These are phyloP conservation scores for Termitomyces sp. DNA, from an alignment of 768 basidiomycete species.

Conservation along the genomic window DNA sequence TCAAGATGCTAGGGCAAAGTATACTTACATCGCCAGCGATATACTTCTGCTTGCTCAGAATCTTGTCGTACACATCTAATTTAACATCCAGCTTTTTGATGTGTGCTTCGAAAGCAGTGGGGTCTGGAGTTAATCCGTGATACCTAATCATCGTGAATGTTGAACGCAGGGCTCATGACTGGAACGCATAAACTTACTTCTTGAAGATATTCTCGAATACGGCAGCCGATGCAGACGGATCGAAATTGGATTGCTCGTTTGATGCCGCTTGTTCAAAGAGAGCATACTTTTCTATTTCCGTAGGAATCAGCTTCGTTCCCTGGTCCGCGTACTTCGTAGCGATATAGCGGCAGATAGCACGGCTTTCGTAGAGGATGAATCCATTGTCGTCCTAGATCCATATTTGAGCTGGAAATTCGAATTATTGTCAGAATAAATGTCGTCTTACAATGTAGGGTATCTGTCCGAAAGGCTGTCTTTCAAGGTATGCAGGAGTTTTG, in stretches of 20 bases:
- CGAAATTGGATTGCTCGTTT: constrained; percentile 52
- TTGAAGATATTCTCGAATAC: constrained; percentile 50
- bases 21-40: constrained; percentile 47
- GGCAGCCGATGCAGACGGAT: constrained; percentile 39
- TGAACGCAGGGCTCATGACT: no score
- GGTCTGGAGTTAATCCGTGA: constrained; percentile 42
- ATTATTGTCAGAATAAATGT: constrained; percentile 11
- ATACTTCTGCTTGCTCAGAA: constrained; percentile 55
- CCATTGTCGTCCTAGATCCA: constrained; percentile 18
- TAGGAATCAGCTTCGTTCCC: constrained; percentile 50
- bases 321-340: constrained; percentile 44
- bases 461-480: constrained; percentile 53
- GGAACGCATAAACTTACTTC: constrained; percentile 27
- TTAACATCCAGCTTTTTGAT: constrained; percentile 30
- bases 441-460: constrained; percentile 24
- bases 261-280: constrained; percentile 52
- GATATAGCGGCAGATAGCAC: constrained; percentile 51
- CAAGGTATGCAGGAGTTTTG: constrained; percentile 30
- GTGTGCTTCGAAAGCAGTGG: constrained; percentile 32
- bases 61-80: constrained; percentile 52
- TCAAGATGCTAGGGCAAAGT: constrained; percentile 45
- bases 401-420: neutral
- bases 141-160: constrained; percentile 25
- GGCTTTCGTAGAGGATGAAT: constrained; percentile 34
- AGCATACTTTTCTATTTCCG: constrained; percentile 31